These are phyloP conservation scores for Bondarzewia mesenterica DNA, from an alignment of 1,284 basidiomycete species.

Conservation along the genomic window DNA sequence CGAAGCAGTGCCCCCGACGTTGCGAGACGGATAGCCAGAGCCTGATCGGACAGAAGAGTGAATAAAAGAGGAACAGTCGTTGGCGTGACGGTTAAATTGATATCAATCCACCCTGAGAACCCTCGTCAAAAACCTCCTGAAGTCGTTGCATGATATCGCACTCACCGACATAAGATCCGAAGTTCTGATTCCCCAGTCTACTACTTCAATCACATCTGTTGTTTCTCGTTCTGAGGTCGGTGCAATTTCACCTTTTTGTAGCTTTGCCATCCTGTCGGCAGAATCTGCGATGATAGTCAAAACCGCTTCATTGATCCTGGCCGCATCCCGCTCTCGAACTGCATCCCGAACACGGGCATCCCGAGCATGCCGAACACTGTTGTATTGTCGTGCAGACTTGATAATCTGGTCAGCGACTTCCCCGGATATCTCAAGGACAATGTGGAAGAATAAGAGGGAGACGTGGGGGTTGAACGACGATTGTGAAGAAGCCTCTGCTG, in stretches of 20 bases:
- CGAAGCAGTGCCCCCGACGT: conserved; percentile 76
- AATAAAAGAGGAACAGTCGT: conserved; percentile 85
- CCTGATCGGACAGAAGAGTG: conserved; percentile 74
- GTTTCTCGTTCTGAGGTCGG: conserved; percentile 39
- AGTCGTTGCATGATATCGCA: conserved; percentile 15
- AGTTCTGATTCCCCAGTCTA: conserved; percentile 88
- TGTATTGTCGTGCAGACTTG: conserved; percentile 74
- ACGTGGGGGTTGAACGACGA: conserved; percentile 71
- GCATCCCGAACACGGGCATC: conserved; percentile 83
- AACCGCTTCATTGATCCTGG: conserved; percentile 81
- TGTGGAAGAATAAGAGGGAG: conserved; percentile 78
- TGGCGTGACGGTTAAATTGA: conserved; percentile 91
- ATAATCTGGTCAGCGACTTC: conserved; percentile 91
- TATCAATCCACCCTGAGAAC: conserved; percentile 89
- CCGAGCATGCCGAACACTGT: conserved; percentile 59
- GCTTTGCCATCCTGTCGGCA: conserved; percentile 46
- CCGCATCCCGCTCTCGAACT: conserved; percentile 86
- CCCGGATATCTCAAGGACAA: conserved; percentile 85
- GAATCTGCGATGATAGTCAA: conserved; percentile 78
- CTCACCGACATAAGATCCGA: conserved; percentile 92
- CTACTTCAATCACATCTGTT: conserved; percentile 66
- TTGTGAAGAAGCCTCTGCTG: conserved; percentile 44
- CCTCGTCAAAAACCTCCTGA: not conserved
- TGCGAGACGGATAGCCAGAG: conserved; percentile 75
- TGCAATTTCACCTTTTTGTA: conserved; percentile 41